phyloP scores from a whole-genome alignment of 2,329 filamentous ascomycete genomes.

The Sclerotinia sclerotiorum region DNA sequence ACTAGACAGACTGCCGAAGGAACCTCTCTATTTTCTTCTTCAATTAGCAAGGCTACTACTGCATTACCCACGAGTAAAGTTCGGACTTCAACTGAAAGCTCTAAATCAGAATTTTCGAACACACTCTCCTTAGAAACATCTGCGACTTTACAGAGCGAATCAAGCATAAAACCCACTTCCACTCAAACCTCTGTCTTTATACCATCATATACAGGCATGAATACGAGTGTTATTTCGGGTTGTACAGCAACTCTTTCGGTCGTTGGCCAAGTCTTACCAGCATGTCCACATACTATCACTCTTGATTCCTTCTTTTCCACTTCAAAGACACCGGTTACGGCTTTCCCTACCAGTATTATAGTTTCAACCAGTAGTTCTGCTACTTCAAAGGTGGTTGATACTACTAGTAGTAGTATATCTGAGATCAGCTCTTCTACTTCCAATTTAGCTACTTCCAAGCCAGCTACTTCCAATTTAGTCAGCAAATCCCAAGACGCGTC shows the following conservation, averaged over 20 bases:
- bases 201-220: conserved; percentile 17
- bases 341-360: background rate
- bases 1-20: background rate
- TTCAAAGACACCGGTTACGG: background rate
- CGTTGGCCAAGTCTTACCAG: conserved; percentile 11
- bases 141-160: background rate
- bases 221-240: conserved; percentile 14
- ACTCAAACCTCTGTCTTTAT: background rate
- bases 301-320: conserved; percentile 7
- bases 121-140: background rate
- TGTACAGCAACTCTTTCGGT: conserved; percentile 21
- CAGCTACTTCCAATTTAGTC: background rate
- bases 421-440: background rate
- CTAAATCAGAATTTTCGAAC: background rate
- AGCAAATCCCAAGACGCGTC: background rate
- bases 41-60: background rate
- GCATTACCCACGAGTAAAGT: background rate
- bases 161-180: background rate
- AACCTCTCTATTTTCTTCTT: background rate
- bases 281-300: conserved; percentile 19
- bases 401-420: background rate
- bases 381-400: conserved; percentile 1
- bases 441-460: background rate
- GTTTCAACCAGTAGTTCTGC: background rate
- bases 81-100: background rate